A percentile compares a stretch with the other conserved stretches of the same genome.
These are phyloP conservation scores for Astrothelium macrocarpum DNA, from an alignment of 495 filamentous ascomycete genomes.

Conservation along the genomic window DNA sequence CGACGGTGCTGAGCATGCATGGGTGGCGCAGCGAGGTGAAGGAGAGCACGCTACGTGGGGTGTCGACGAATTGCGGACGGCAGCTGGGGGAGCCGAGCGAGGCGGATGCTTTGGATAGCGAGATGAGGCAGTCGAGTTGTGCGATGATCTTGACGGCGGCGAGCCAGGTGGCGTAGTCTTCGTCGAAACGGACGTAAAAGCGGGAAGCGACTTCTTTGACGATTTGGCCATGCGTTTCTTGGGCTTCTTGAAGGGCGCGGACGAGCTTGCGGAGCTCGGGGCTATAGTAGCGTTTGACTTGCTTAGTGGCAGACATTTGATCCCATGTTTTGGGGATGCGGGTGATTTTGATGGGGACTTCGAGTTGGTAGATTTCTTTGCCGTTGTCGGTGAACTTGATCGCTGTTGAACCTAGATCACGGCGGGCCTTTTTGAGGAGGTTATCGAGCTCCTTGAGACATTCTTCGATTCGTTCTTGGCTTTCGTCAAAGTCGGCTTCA, in stretches of 20 bases:
- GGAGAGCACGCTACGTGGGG: constrained; percentile 62
- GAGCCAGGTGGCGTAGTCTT: constrained; percentile 80
- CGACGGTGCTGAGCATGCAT: constrained; percentile 78
- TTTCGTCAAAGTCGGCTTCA: constrained; percentile 85
- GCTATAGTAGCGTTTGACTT: constrained; percentile 92
- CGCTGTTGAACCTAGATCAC: constrained; percentile 54
- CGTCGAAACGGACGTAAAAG: constrained; percentile 81
- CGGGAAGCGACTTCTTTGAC: constrained; percentile 75
- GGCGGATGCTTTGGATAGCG: constrained; percentile 76
- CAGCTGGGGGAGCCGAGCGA: constrained; percentile 80
- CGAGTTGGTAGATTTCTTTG: constrained; percentile 95
- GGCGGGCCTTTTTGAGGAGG: constrained; percentile 59
- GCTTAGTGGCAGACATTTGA: constrained; percentile 88
- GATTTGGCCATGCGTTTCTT: constrained; percentile 89
- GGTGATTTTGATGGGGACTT: constrained; percentile 78
- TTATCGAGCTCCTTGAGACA: constrained; percentile 62
- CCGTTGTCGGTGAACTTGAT: constrained; percentile 83
- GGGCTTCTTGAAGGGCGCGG: constrained; percentile 78
- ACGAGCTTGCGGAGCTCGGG: constrained; percentile 72
- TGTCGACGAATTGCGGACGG: constrained; percentile 74
- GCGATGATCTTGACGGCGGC: constrained; percentile 76
- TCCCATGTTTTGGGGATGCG: constrained; percentile 76
- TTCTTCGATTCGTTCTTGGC: constrained; percentile 63
- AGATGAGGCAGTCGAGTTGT: constrained; percentile 91
- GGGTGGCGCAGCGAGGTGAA: constrained; percentile 91